A percentile compares a stretch with the other conserved stretches of the same genome.
Evolutionary conservation across 2,329 filamentous ascomycete species (phyloP).

Genomic region (Didymella sp.): DNA sequence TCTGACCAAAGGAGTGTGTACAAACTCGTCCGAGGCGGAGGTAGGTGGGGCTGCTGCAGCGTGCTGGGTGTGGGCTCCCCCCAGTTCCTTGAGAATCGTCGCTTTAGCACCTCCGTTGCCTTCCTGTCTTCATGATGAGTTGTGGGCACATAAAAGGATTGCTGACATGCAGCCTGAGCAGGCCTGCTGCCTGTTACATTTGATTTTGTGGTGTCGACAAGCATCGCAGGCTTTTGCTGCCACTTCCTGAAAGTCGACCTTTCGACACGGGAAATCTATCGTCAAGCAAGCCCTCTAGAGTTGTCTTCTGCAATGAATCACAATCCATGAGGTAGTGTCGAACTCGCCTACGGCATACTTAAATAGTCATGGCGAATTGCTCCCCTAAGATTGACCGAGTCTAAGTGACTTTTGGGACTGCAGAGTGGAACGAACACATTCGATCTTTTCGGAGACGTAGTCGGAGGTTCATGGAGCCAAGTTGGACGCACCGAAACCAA

Average conservation of each 20-base stretch:
- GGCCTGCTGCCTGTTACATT: constrained; percentile 73
- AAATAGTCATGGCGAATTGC: neutral
- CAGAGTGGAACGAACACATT: neutral
- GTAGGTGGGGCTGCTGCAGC: neutral
- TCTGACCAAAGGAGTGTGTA: neutral
- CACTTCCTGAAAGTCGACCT: constrained; percentile 9
- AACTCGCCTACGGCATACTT: constrained; percentile 15
- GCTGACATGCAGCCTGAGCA: constrained; percentile 75
- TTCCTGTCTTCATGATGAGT: constrained; percentile 77
- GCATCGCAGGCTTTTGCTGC: constrained; percentile 69
- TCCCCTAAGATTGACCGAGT: neutral
- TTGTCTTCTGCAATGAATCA: constrained; percentile 6
- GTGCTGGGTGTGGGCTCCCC: constrained; percentile 64
- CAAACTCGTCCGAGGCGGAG: neutral
- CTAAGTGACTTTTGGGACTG: neutral
- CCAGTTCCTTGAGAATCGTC: constrained; percentile 76
- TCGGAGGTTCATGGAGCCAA: constrained; percentile 7
- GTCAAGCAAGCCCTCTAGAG: constrained; percentile 25
- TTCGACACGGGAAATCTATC: constrained; percentile 8
- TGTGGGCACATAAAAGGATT: constrained; percentile 68
- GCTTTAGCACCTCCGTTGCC: constrained; percentile 76
- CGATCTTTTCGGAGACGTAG: neutral
- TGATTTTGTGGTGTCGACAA: constrained; percentile 76
- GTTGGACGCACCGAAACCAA: constrained; percentile 3
- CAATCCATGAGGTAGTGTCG: constrained; percentile 20